Evolutionary conservation across 768 basidiomycete genomes (phyloP), one percentile per base, ranked within the genome.

Genomic region (Phylloporus scabripes): DNA sequence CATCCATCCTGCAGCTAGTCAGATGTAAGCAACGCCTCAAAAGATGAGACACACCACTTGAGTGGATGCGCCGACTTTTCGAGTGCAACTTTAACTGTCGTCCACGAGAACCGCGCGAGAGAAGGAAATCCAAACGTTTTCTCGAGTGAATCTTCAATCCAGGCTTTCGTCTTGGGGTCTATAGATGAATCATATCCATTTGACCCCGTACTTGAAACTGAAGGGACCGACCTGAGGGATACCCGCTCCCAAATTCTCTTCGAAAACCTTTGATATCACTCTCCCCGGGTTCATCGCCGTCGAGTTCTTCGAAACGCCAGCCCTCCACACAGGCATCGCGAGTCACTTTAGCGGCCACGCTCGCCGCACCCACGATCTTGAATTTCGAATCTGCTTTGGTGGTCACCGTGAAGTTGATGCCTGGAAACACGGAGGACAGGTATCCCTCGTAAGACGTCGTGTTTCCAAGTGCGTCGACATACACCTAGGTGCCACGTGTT

Each of bases 261-360:
- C 52, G 60, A 63, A 76, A 77, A 14, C 58, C 59, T 46, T 54
- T 21, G 33, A 46, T 32, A 33, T 42, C 14, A 24, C 29, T 21
- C 26, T 21, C 23, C 15, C 21, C 12, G 40, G 48, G 48, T 31
- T 59, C 46, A 5, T 50, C 47, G 33, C 63, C 56, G 2, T 65
- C 60, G 26, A 69, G 72, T 60, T 91, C 89, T 65, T 88, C 81
- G 55, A 84, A 94, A 9, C 74, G 61, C 95, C 95, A 98, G 3
- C 76, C 76, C 52, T 94, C 85, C 17, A 97, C 74, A 67, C 92
- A 92, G 7, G 85, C 82, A 60, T 98, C 95, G 48, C 95, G 76
- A 0, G 94, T 97, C 23, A 95, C 93, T 69, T 99, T 99, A 2
- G 96, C 96, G 2, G 92, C 92, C n/a, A 98, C 91, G 64, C 90